Percentiles rank a stretch among this genome's conserved stretches.
These are phyloP conservation scores for Backusella parvicylindrica DNA, from an alignment of 192 early-diverging fungal species.

Conservation along the genomic window DNA sequence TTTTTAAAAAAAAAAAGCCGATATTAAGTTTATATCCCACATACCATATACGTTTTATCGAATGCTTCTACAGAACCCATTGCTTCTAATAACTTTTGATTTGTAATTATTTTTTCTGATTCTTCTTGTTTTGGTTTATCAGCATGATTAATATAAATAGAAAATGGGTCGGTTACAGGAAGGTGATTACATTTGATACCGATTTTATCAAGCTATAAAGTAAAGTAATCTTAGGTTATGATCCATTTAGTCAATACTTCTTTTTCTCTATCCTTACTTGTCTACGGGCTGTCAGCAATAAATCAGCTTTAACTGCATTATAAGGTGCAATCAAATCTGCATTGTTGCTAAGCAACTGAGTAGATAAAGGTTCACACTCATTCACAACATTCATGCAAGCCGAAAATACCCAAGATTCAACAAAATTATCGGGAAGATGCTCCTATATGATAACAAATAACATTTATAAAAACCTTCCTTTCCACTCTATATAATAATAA, in stretches of 20 bases:
- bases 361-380: conserved; percentile 75
- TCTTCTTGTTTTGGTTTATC: conserved; percentile 32
- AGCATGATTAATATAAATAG: conserved; percentile 41
- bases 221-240: not conserved
- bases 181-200: conserved; percentile 59
- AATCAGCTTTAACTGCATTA: conserved; percentile 72
- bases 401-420: conserved; percentile 80
- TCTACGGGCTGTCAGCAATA: conserved; percentile 69
- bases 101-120: conserved; percentile 47
- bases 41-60: conserved; percentile 74
- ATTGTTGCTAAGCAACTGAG: conserved; percentile 37
- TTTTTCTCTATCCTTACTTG: conserved; percentile 51
- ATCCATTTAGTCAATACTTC: not conserved
- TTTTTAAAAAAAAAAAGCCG: no score
- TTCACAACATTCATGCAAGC: conserved; percentile 72
- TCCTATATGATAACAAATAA: conserved; percentile 14
- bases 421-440: conserved; percentile 58
- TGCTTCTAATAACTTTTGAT: conserved; percentile 58
- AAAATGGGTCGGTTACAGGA: conserved; percentile 50
- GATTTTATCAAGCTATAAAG: conserved; percentile 66
- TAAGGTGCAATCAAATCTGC: conserved; percentile 47
- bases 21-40: no score
- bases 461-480: not conserved
- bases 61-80: conserved; percentile 57
- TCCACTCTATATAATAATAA: not conserved